Conservation (phyloP, 78 protist species). For the Speleostelium caveatum region DNA sequence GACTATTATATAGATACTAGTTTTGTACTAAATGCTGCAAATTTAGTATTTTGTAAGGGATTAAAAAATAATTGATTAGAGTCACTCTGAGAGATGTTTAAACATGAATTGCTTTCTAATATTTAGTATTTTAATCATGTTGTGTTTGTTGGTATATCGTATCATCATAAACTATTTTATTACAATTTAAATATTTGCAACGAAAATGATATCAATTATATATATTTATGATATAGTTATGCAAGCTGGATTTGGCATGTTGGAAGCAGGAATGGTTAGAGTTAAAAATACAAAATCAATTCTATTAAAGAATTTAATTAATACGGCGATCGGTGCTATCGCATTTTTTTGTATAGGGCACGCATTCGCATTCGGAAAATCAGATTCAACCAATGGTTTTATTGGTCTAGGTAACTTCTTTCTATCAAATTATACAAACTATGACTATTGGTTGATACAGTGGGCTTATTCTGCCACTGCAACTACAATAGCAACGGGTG, state of each 20-base stretch:
- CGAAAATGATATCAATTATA: not conserved
- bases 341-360: constrained; percentile 68
- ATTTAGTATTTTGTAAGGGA: constrained; percentile 64
- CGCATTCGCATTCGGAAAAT: constrained; percentile 62
- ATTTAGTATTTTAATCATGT: no score
- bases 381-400: constrained; percentile 23
- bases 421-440: constrained; percentile 29
- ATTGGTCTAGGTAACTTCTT: constrained; percentile 60
- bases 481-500: constrained; percentile 76
- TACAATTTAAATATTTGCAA: not conserved
- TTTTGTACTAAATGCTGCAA: constrained; percentile 66
- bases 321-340: constrained; percentile 69
- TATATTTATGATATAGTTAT: constrained; percentile 7
- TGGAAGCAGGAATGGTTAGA: constrained; percentile 80
- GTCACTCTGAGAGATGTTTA: not conserved
- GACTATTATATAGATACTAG: constrained; percentile 39
- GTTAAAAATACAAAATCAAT: constrained; percentile 76
- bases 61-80: not conserved
- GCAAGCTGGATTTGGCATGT: constrained; percentile 81
- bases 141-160: no score
- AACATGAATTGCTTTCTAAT: not conserved
- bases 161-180: not conserved
- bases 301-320: constrained; percentile 47
- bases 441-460: constrained; percentile 72
- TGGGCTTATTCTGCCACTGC: constrained; percentile 78